Evolutionary conservation across 257 asterid genomes (phyloP), one percentile per base, ranked within the genome.

Genomic region (Rauvolfia tetraphylla): DNA sequence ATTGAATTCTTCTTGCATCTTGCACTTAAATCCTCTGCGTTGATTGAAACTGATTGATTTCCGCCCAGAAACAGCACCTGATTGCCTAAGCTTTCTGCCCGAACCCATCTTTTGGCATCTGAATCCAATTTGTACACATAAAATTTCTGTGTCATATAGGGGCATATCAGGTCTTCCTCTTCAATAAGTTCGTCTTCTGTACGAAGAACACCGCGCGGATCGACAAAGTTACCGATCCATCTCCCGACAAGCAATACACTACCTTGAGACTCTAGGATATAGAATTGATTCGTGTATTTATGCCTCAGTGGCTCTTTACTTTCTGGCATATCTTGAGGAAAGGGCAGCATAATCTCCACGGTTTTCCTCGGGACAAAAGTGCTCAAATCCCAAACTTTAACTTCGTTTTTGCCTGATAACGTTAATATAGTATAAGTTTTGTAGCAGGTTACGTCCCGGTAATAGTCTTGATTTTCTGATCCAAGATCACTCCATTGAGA

Each of bases 171-270:
- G 34, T 0, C n/a, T 0, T 58, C 41, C 29, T 72, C 44, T 67
- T 81, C 41, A 27, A 72, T 5, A 14, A 84, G 78, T 27, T 85
- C 90, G 3, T 31, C 86, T n/a, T 84, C 88, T 22, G 7, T 12
- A 7, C 80, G 79, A 22, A 76, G 85, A 49, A 66, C 54, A 0
- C 85, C 87, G 27, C 74, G 76, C 31, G 31, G 7, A 72, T 71
- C 76, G 13, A 86, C 88, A 18, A 48, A 85, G 48, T 85, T 84
- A 0, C 85, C 89, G 1, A 87, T 72, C 69, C 78, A 75, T 80
- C 90, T 79, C 38, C 76, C 79, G 3, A 78, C 73, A 11, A 81
- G 7, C 59, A 73, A 61, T 11, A 84, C 11, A 12, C 23, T 36
- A 13, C 23, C 38, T 29, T 63, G 23, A 63, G 69, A 29, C 42